Evolutionary conservation across 2,329 filamentous ascomycete genomes (phyloP).

Genomic region (Aureobasidium namibiae): DNA sequence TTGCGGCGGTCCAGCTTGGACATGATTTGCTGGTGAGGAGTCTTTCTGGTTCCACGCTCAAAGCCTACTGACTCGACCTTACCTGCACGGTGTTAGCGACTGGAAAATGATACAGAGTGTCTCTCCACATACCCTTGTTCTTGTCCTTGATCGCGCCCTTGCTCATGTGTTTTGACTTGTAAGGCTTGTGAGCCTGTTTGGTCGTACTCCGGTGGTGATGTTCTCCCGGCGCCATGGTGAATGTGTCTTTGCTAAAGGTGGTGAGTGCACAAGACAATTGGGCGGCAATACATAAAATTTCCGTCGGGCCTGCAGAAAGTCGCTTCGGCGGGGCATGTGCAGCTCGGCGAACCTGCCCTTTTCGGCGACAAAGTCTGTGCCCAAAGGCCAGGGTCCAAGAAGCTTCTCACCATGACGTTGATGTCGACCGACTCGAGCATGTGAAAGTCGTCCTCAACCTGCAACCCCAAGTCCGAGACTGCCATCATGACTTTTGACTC

Average conservation of each 20-base stretch:
- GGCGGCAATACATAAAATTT: neutral
- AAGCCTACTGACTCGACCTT: constrained; percentile 55
- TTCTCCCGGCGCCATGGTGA: constrained; percentile 56
- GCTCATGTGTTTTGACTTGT: constrained; percentile 84
- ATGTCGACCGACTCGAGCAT: no score
- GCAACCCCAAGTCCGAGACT: neutral
- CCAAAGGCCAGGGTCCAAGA: neutral
- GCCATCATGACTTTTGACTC: neutral
- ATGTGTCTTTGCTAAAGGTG: neutral
- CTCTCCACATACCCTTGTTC: constrained; percentile 51
- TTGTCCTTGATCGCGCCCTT: constrained; percentile 80
- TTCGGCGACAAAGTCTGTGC: no score
- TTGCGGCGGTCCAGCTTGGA: constrained; percentile 94
- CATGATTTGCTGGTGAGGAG: constrained; percentile 92
- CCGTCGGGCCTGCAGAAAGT: no score
- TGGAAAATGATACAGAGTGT: neutral
- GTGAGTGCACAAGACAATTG: neutral
- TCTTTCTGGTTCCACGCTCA: constrained; percentile 70
- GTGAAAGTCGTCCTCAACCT: neutral
- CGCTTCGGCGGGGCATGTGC: neutral
- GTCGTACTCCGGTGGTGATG: constrained; percentile 92
- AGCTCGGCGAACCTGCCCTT: neutral
- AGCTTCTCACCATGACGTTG: constrained; percentile 1
- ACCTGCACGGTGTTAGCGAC: constrained; percentile 27
- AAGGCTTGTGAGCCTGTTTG: constrained; percentile 79